Evolutionary conservation across 305 asterid genomes (phyloP).

Genomic region (Fraxinus albicans): DNA sequence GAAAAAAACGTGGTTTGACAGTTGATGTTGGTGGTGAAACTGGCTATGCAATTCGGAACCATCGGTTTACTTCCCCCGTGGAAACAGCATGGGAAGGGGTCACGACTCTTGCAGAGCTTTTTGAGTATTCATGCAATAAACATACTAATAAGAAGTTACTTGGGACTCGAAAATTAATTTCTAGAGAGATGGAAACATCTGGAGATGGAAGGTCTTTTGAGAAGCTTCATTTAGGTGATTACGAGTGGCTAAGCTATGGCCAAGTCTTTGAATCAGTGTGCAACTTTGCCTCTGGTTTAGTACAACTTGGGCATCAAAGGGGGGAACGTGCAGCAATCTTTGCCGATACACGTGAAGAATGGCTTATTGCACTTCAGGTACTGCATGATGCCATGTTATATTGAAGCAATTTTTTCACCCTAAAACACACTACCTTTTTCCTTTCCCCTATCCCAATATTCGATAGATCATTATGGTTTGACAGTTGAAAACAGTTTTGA

Average conservation of each 20-base stretch:
- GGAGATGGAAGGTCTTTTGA: slow-evolving; percentile 83
- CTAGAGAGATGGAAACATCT: slow-evolving; percentile 63
- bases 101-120: slow-evolving; percentile 89
- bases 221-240: slow-evolving; percentile 95
- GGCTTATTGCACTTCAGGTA: slow-evolving; percentile 99
- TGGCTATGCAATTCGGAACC: slow-evolving; percentile 68
- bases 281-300: slow-evolving; percentile 81
- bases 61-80: slow-evolving; percentile 64
- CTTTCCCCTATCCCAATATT: not conserved
- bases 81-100: slow-evolving; percentile 94
- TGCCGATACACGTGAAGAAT: slow-evolving; percentile 95
- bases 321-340: slow-evolving; percentile 90
- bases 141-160: slow-evolving; percentile 48
- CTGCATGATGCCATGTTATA: not conserved
- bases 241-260: slow-evolving; percentile 82
- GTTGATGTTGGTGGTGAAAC: slow-evolving; percentile 79
- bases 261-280: slow-evolving; percentile 77
- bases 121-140: slow-evolving; percentile 72
- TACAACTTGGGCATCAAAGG: slow-evolving; percentile 79
- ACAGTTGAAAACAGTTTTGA: not conserved
- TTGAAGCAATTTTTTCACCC: slow-evolving; percentile 1
- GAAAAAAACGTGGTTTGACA: slow-evolving; percentile 69
- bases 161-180: slow-evolving; percentile 73
- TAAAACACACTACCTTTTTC: not conserved
- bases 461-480: not conserved